Percentiles rank a stretch among this genome's conserved stretches.
Conservation (phyloP, 441 rosid species). For the Lepidium campestre region DNA sequence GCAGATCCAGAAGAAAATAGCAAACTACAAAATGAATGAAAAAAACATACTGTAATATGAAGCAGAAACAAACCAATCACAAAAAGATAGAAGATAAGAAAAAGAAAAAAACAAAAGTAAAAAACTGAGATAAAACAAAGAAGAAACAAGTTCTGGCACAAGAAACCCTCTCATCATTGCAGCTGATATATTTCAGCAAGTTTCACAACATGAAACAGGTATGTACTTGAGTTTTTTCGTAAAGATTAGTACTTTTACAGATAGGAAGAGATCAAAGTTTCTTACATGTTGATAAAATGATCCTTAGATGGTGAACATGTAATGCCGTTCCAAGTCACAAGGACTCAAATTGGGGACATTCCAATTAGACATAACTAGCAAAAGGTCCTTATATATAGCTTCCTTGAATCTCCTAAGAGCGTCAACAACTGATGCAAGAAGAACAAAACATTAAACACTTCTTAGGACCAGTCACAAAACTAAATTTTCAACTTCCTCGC, state of each 20-base stretch:
- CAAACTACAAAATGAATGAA: no score
- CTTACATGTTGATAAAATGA: constrained; percentile 81
- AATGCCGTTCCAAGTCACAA: constrained; percentile 78
- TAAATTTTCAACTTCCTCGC: not conserved
- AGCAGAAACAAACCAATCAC: no score
- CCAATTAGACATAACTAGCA: constrained; percentile 68
- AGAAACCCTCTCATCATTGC: constrained; percentile 69
- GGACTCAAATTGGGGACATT: constrained; percentile 63
- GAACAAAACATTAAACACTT: not conserved
- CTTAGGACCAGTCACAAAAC: not conserved
- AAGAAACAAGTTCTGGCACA: constrained; percentile 74
- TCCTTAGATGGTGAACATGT: constrained; percentile 45
- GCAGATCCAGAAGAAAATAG: no score
- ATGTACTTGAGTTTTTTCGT: not conserved
- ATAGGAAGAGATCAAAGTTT: not conserved
- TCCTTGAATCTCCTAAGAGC: constrained; percentile 71
- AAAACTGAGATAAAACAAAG: no score
- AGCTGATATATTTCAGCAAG: constrained; percentile 64
- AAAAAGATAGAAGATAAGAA: no score
- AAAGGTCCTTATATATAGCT: constrained; percentile 75
- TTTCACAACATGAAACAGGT: not conserved
- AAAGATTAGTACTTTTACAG: not conserved
- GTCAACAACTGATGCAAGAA: constrained; percentile 43
- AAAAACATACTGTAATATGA: no score
- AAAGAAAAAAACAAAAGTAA: no score